Evolutionary conservation across 371 early-diverging fungal species (phyloP), one percentile per base, ranked within the genome.

Genomic region (Thermomucor indicae-seudaticae): DNA sequence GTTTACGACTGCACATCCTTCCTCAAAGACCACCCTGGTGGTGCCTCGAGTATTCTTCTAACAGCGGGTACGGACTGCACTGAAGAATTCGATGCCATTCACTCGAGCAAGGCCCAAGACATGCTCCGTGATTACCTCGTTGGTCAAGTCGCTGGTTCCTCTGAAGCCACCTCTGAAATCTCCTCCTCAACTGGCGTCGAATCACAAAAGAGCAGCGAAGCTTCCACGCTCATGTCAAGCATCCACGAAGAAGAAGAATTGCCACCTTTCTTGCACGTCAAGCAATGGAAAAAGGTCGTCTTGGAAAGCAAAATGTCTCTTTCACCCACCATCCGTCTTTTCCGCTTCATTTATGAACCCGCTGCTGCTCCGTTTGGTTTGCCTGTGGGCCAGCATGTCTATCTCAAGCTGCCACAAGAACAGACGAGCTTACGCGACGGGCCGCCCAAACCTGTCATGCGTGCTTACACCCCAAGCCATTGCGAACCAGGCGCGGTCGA

Each of bases 1-100:
- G 92, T 97, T 0, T 97, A 93, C 62, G 91, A 97, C 64, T 79
- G 87, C 39, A 93, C 97, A 8, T 65, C 72, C 4, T 97, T 95
- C 60, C 39, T 96, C 35, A 64, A 84, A 39, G 84, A 79, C 46
- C 97, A 97, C 62, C 97, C 97, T 12, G 97, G 97, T 23, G 97
- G 97, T 4, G 71, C 68, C 29, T 80, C 83, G 31, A 81, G 80
- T 25, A 78, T 86, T 34, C 41, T 68, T n/a, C 72, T 81, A 49
- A 65, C 70, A 31, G 80, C 63, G n/a, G 92, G 92, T 20, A 62
- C 67, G 31, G 93, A 95, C 55, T 84, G 83, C 35, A 88, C 91
- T n/a, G 86, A 86, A 50, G 92, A 86, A 28, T 93, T 94, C 55
- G 91, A 91, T 51, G 93, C 89, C 39, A 87, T 93, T 43, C 90